Evolutionary conservation across 768 basidiomycete genomes (phyloP).

Genomic region (Lentinula guzmanii): DNA sequence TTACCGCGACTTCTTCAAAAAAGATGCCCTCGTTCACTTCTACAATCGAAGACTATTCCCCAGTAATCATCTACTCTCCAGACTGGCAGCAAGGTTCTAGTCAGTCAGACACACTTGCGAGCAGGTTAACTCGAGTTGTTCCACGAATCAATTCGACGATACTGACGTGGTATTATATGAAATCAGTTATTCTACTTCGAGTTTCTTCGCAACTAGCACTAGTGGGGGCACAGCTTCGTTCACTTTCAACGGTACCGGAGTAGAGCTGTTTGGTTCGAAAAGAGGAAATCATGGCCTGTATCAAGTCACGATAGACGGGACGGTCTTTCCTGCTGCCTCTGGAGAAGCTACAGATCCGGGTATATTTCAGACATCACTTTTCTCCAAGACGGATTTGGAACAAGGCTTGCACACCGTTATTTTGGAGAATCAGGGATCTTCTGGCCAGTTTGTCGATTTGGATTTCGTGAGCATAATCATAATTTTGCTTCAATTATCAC

Average conservation of each 20-base stretch:
- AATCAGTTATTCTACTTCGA: constrained; percentile 3
- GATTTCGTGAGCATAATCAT: constrained; percentile 35
- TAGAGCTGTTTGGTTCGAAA: constrained; percentile 46
- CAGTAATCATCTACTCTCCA: constrained; percentile 22
- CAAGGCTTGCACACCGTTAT: constrained; percentile 31
- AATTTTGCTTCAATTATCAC: not conserved
- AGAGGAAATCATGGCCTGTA: constrained; percentile 41
- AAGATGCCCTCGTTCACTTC: constrained; percentile 19
- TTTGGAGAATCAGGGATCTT: constrained; percentile 22
- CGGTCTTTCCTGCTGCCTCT: constrained; percentile 17
- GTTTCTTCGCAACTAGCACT: constrained; percentile 1
- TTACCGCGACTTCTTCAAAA: not conserved
- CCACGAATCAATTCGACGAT: not conserved
- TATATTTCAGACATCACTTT: constrained; percentile 37
- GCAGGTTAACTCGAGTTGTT: not conserved
- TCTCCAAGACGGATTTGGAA: constrained; percentile 23
- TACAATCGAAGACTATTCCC: constrained; percentile 28
- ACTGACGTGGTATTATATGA: not conserved
- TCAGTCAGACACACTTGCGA: not conserved
- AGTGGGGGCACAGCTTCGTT: constrained; percentile 28
- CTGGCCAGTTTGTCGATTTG: constrained; percentile 30
- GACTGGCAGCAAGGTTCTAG: constrained; percentile 11
- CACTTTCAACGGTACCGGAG: constrained; percentile 41
- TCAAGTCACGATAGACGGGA: constrained; percentile 34
- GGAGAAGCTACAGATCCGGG: constrained; percentile 21